Conservation (phyloP, 2,329 filamentous ascomycete genomes). For the Karstenula rhodostoma region DNA sequence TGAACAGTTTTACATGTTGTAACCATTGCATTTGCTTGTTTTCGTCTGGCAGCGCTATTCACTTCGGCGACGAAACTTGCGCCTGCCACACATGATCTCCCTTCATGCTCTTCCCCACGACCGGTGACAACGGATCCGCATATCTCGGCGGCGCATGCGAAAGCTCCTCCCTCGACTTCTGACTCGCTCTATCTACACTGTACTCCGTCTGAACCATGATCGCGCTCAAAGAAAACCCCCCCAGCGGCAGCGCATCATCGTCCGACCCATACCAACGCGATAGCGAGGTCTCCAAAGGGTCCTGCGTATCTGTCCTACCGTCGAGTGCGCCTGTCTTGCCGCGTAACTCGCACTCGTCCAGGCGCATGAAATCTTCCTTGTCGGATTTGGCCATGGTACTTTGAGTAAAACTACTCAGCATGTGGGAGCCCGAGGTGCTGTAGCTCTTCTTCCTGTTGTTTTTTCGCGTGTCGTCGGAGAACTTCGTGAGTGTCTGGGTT, state of each 20-base stretch:
- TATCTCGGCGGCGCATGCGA: too few species aligned
- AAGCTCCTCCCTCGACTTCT: background rate
- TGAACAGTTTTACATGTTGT: too few species aligned
- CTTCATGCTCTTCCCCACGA: too few species aligned
- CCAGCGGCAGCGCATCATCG: conserved; percentile 17
- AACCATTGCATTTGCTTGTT: too few species aligned
- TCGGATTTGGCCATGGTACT: conserved; percentile 15
- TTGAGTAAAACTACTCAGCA: conserved; percentile 16
- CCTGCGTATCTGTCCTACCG: background rate
- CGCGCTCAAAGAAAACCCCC: background rate
- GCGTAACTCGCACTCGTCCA: conserved; percentile 22
- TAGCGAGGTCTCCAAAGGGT: background rate
- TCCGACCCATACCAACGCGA: conserved; percentile 11
- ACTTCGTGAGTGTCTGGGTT: too few species aligned
- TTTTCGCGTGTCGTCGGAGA: too few species aligned
- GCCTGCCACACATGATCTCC: too few species aligned
- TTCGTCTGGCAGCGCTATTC: too few species aligned
- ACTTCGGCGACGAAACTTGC: background rate
- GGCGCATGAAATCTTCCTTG: conserved; percentile 19
- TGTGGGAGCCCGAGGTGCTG: conserved; percentile 16
- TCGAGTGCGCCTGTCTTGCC: background rate
- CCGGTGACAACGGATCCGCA: too few species aligned
- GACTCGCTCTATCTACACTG: background rate
- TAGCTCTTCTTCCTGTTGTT: background rate
- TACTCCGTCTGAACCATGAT: conserved; percentile 3